These are phyloP conservation scores for Rhododendron ferrugineum DNA, from an alignment of 148 eudicot species.

Conservation along the genomic window DNA sequence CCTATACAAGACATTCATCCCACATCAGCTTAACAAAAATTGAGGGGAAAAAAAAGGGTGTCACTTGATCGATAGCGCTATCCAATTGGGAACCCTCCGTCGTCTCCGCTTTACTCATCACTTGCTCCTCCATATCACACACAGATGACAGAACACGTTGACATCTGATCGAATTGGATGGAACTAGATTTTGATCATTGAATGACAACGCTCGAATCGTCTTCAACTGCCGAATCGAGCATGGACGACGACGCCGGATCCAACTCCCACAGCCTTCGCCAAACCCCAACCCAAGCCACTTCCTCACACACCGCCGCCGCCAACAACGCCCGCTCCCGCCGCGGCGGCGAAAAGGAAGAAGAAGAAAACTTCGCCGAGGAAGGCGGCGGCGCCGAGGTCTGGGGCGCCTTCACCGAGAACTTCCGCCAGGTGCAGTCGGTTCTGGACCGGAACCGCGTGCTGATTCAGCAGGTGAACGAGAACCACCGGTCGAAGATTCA, in stretches of 20 bases:
- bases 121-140: no score
- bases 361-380: not conserved
- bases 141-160: not conserved
- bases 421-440: constrained; percentile 52
- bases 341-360: not conserved
- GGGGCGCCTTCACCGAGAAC: constrained; percentile 33
- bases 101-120: no score
- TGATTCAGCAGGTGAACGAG: constrained; percentile 65
- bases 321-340: not conserved
- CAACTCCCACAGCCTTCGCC: constrained; percentile 3
- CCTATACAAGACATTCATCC: no score
- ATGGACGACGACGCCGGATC: constrained; percentile 13
- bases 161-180: not conserved
- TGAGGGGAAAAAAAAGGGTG: no score
- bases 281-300: constrained; percentile 3
- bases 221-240: constrained; percentile 13
- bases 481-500: constrained; percentile 58
- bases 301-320: not conserved
- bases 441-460: constrained; percentile 46
- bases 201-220: constrained; percentile 19
- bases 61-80: no score
- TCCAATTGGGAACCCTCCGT: no score
- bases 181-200: not conserved
- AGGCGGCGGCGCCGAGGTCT: constrained; percentile 24
- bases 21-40: no score